phyloP scores from a whole-genome alignment of 306 rosid genomes.

The Vigna unguiculata region DNA sequence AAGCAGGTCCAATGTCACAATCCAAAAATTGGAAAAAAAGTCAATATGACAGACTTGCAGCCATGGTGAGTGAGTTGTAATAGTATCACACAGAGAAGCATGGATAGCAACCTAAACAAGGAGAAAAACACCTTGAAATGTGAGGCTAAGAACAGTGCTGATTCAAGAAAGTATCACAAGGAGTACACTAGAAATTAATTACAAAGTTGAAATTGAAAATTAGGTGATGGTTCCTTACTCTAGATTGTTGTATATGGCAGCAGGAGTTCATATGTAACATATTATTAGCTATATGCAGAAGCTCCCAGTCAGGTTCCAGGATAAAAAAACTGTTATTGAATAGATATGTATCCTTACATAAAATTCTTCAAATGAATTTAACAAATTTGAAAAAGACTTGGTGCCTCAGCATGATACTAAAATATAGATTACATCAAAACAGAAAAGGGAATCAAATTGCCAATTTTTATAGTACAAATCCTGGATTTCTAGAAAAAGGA shows the following conservation, averaged over 20 bases:
- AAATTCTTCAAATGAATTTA: not conserved
- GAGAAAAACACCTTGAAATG: not conserved
- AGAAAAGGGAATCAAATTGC: not conserved
- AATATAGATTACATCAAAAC: not conserved
- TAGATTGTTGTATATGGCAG: not conserved
- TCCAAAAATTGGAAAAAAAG: not conserved
- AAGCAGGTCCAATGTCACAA: not conserved
- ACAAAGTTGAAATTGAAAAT: conserved; percentile 14
- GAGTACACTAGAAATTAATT: not conserved
- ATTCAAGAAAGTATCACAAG: not conserved
- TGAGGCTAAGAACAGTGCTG: conserved; percentile 37
- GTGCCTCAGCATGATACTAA: not conserved
- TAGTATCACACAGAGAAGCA: not conserved
- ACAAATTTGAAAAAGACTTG: conserved; percentile 3
- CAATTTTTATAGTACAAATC: not conserved
- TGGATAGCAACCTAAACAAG: not conserved
- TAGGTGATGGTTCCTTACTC: conserved; percentile 20
- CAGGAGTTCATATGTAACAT: not conserved
- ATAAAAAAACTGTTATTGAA: not conserved
- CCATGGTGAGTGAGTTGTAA: conserved; percentile 1
- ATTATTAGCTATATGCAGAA: not conserved
- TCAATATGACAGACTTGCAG: conserved; percentile 7
- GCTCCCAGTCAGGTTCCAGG: not conserved
- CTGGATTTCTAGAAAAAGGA: not conserved
- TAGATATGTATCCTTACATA: not conserved